Percentiles rank a stretch among this genome's conserved stretches.
Conservation (phyloP, 2,329 filamentous ascomycete species). For the Ophiocordyceps camponoti-floridani region DNA sequence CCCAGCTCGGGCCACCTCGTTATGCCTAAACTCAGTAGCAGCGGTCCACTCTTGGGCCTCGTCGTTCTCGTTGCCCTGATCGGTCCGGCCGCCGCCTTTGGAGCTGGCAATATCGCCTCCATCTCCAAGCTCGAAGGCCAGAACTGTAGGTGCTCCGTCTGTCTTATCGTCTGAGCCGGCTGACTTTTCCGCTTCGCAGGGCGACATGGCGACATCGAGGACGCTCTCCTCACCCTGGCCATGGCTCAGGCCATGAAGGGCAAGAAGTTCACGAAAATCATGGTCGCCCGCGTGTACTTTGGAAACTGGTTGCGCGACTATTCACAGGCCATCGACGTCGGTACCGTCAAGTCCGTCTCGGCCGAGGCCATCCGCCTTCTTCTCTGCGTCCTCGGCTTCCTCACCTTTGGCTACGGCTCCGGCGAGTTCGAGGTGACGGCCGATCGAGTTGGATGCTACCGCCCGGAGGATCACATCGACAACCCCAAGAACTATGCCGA, state of each 20-base stretch:
- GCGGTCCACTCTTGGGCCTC: conserved; percentile 34
- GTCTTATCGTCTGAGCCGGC: background rate
- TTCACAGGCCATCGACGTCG: conserved; percentile 84
- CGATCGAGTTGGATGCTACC: conserved; percentile 67
- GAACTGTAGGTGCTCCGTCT: conserved; percentile 41
- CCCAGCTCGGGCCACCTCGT: background rate
- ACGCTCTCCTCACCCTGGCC: conserved; percentile 60
- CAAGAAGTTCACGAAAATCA: conserved; percentile 79
- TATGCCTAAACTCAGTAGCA: conserved; percentile 31
- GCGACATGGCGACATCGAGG: conserved; percentile 86
- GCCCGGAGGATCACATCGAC: conserved; percentile 57
- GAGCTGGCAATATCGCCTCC: conserved; percentile 75
- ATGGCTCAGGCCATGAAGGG: conserved; percentile 32
- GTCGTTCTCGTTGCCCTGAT: conserved; percentile 48
- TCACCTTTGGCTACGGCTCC: conserved; percentile 74
- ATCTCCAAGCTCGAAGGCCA: conserved; percentile 66
- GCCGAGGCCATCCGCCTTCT: conserved; percentile 81
- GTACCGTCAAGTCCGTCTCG: conserved; percentile 78
- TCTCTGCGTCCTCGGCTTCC: conserved; percentile 75
- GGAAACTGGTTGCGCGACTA: conserved; percentile 93
- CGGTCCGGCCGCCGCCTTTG: conserved; percentile 57
- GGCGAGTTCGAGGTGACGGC: conserved; percentile 72
- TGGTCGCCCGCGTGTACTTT: conserved; percentile 82
- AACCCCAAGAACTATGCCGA: conserved; percentile 83
- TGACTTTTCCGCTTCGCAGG: conserved; percentile 26